These are phyloP conservation scores for Ilex asprella DNA, from an alignment of 257 asterid species.

Conservation along the genomic window DNA sequence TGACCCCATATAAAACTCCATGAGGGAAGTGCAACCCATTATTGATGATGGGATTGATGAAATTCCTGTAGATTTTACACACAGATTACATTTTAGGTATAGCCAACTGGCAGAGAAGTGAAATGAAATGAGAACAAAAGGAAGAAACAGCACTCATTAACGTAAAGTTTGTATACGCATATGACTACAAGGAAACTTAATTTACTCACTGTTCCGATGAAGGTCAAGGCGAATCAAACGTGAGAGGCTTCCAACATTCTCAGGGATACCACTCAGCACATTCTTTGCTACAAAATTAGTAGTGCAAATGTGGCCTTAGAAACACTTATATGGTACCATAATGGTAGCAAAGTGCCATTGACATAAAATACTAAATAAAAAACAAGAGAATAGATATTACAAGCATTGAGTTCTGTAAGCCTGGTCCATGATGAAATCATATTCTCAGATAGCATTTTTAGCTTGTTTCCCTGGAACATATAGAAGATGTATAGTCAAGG, in stretches of 20 bases:
- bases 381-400: conserved; percentile 32
- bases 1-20: conserved; percentile 91
- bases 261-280: conserved; percentile 58
- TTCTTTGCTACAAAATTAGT: conserved; percentile 58
- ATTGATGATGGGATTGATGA: conserved; percentile 79
- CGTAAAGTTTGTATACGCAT: background rate
- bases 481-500: background rate
- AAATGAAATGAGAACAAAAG: background rate
- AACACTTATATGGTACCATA: conserved; percentile 14
- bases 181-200: conserved; percentile 9
- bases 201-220: conserved; percentile 83
- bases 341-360: background rate
- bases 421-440: conserved; percentile 66
- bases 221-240: conserved; percentile 81
- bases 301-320: conserved; percentile 16
- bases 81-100: conserved; percentile 9
- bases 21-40: conserved; percentile 70
- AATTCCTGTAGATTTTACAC: conserved; percentile 55
- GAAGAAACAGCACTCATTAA: background rate
- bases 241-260: conserved; percentile 73
- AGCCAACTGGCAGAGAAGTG: background rate
- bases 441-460: conserved; percentile 46
- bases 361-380: conserved; percentile 1
- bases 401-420: conserved; percentile 89
- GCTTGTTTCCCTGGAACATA: conserved; percentile 74